Conservation (phyloP, 805 yeast genomes). For the Clavispora asparagi region DNA sequence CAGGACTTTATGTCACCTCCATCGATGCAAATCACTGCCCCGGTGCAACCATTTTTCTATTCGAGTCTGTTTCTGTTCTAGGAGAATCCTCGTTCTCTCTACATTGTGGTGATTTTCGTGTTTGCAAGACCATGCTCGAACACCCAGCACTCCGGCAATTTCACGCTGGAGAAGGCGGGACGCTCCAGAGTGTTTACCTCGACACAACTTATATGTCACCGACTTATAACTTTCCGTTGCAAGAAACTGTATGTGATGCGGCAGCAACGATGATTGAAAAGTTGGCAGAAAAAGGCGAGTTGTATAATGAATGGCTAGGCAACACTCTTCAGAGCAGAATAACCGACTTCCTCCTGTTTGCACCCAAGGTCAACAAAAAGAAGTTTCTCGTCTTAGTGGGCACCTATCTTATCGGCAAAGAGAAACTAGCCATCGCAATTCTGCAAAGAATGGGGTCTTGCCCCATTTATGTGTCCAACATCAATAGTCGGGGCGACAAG, state of each 20-base stretch:
- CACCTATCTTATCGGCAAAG: slow-evolving; percentile 90
- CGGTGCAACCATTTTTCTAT: slow-evolving; percentile 80
- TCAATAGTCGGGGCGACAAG: slow-evolving; percentile 41
- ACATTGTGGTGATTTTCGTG: slow-evolving; percentile 95
- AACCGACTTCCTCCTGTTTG: slow-evolving; percentile 27
- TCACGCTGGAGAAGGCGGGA: slow-evolving; percentile 5
- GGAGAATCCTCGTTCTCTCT: slow-evolving; percentile 34
- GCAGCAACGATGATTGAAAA: slow-evolving; percentile 50
- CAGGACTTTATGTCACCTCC: slow-evolving; percentile 49
- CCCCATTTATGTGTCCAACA: slow-evolving; percentile 50
- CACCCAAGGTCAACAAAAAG: slow-evolving; percentile 20
- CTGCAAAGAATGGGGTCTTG: slow-evolving; percentile 45
- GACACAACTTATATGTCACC: slow-evolving; percentile 91
- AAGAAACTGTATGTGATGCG: slow-evolving; percentile 56
- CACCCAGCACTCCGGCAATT: slow-evolving; percentile 27
- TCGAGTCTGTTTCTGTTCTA: slow-evolving; percentile 40
- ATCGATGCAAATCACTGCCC: slow-evolving; percentile 96
- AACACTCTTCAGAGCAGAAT: slow-evolving; percentile 31
- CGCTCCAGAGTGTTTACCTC: slow-evolving; percentile 62
- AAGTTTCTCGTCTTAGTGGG: slow-evolving; percentile 66
- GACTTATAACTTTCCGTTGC: slow-evolving; percentile 70
- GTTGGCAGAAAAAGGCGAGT: slow-evolving; percentile 18
- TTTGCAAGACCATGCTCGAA: slow-evolving; percentile 46
- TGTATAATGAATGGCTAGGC: slow-evolving; percentile 31
- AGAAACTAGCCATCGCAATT: slow-evolving; percentile 66